These are phyloP conservation scores for Backusella sp. DNA, from an alignment of 192 early-diverging fungal genomes.

Conservation along the genomic window DNA sequence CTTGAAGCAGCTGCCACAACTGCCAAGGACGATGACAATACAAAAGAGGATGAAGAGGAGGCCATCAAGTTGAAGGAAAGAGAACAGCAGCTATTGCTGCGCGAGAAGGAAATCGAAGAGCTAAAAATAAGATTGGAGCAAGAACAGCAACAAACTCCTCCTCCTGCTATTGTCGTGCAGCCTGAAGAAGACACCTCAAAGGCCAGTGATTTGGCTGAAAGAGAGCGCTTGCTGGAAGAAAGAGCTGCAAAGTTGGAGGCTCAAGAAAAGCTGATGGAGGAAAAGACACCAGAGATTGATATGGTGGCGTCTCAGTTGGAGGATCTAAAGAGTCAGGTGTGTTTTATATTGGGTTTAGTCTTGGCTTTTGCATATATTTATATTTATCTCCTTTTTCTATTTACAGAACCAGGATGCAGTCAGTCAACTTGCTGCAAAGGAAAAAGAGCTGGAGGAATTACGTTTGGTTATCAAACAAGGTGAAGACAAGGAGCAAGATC, in stretches of 20 bases:
- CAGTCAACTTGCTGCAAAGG: conserved; percentile 21
- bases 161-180: background rate
- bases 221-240: conserved; percentile 9
- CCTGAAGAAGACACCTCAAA: background rate
- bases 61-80: conserved; percentile 9
- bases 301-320: conserved; percentile 28
- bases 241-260: conserved; percentile 13
- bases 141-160: background rate
- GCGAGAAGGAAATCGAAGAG: conserved; percentile 19
- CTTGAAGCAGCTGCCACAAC: conserved; percentile 4
- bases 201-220: conserved; percentile 5
- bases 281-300: conserved; percentile 24
- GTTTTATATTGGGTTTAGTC: background rate
- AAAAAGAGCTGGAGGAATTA: conserved; percentile 31
- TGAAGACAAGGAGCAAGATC: background rate
- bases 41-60: background rate
- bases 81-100: conserved; percentile 16
- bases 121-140: conserved; percentile 5
- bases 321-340: conserved; percentile 30
- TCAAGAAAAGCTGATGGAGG: background rate
- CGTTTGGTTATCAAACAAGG: conserved; percentile 8
- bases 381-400: background rate
- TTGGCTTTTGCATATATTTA: background rate
- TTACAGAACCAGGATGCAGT: conserved; percentile 35
- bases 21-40: background rate